phyloP scores from a whole-genome alignment of 2,329 filamentous ascomycete species.

The Apiospora phragmitis region DNA sequence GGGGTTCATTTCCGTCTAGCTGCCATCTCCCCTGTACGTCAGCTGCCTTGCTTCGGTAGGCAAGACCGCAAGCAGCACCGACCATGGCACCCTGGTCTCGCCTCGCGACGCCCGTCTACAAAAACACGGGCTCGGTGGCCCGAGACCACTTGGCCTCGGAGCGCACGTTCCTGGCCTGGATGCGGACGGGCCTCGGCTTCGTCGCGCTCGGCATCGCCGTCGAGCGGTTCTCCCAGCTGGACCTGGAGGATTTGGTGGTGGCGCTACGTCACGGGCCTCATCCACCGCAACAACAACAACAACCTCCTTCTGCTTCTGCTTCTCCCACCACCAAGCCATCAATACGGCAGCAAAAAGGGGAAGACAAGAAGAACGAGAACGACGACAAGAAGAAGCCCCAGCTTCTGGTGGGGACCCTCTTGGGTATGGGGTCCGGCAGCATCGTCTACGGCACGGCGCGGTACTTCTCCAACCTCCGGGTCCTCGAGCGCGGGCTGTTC shows the following conservation, averaged over 20 bases:
- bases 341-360: slow-evolving; percentile 17
- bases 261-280: slow-evolving; percentile 19
- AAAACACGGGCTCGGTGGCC: slow-evolving; percentile 50
- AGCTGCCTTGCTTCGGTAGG: not conserved
- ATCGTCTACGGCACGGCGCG: slow-evolving; percentile 47
- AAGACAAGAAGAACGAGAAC: slow-evolving; percentile 16
- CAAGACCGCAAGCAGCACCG: not conserved
- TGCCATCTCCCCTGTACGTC: not conserved
- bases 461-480: slow-evolving; percentile 45
- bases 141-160: slow-evolving; percentile 56
- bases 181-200: slow-evolving; percentile 51
- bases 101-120: slow-evolving; percentile 28
- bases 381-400: slow-evolving; percentile 33
- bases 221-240: slow-evolving; percentile 46
- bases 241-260: slow-evolving; percentile 26
- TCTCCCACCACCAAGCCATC: slow-evolving; percentile 12
- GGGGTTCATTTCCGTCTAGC: not conserved
- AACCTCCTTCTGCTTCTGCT: not conserved
- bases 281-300: not conserved
- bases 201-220: slow-evolving; percentile 52
- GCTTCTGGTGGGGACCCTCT: slow-evolving; percentile 40
- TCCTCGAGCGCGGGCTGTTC: slow-evolving; percentile 45
- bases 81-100: slow-evolving; percentile 15
- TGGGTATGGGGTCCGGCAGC: slow-evolving; percentile 44
- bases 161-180: slow-evolving; percentile 54